A percentile compares a stretch with the other conserved stretches of the same genome.
phyloP scores from a whole-genome alignment of 768 basidiomycete genomes.

The Daedaleopsis sinensis region DNA sequence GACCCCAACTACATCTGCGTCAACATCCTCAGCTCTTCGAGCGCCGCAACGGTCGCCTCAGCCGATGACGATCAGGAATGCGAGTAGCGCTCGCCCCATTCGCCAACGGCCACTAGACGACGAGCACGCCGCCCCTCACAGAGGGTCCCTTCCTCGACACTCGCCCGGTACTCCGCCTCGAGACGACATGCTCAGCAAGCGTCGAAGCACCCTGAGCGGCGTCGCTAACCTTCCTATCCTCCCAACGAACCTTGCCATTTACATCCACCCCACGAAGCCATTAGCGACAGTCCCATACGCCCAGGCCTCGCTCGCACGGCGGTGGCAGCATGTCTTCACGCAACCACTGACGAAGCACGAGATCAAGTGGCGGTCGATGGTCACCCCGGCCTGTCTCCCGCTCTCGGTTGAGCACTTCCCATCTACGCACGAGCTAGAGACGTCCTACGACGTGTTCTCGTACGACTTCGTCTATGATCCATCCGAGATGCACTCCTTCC shows the following conservation, averaged over 20 bases:
- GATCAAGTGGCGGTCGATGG: constrained; percentile 89
- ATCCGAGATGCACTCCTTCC: constrained; percentile 82
- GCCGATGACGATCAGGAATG: constrained; percentile 41
- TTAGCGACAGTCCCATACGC: constrained; percentile 57
- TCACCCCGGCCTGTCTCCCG: constrained; percentile 86
- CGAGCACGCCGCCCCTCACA: constrained; percentile 49
- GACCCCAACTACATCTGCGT: constrained; percentile 22
- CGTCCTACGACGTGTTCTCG: constrained; percentile 77
- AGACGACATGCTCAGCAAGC: constrained; percentile 58
- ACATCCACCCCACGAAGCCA: constrained; percentile 72
- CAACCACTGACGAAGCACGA: constrained; percentile 76
- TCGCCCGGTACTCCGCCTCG: constrained; percentile 76
- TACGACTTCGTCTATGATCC: constrained; percentile 90
- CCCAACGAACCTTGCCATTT: constrained; percentile 51
- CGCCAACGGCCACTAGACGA: constrained; percentile 62
- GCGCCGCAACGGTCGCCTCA: constrained; percentile 41
- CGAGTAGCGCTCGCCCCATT: constrained; percentile 41
- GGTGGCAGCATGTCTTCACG: constrained; percentile 90
- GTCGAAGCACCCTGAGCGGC: constrained; percentile 50
- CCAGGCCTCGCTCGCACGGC: constrained; percentile 74
- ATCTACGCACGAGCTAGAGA: constrained; percentile 69
- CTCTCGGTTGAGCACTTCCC: constrained; percentile 92
- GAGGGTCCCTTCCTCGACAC: constrained; percentile 51
- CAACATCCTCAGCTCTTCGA: constrained; percentile 16
- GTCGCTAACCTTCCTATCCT: constrained; percentile 45